A percentile compares a stretch with the other conserved stretches of the same genome.
phyloP scores from a whole-genome alignment of 2,329 filamentous ascomycete genomes.

The Corinectria fuckeliana region DNA sequence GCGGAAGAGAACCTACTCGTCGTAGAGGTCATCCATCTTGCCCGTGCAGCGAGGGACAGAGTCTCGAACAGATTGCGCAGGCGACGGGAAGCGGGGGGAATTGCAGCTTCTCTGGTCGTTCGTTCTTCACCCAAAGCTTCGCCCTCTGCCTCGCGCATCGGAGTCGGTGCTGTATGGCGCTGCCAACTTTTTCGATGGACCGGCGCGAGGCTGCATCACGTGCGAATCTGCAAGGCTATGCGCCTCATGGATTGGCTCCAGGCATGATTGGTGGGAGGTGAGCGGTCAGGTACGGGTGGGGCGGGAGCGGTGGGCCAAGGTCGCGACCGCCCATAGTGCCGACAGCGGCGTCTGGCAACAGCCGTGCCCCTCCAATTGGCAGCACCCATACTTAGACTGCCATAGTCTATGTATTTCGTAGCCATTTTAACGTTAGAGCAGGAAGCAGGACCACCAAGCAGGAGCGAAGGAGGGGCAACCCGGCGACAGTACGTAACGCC shows the following conservation, averaged over 20 bases:
- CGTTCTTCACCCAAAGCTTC: conserved; percentile 29
- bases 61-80: conserved; percentile 22
- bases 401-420: conserved; percentile 3
- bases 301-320: conserved; percentile 16
- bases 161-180: conserved; percentile 19
- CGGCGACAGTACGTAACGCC: conserved; percentile 15
- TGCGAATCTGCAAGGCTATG: conserved; percentile 27
- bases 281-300: conserved; percentile 32
- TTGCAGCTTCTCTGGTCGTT: conserved; percentile 31
- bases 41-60: conserved; percentile 19
- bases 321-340: conserved; percentile 35
- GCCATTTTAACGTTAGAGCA: conserved; percentile 2
- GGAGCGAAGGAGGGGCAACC: conserved; percentile 12
- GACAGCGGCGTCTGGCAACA: conserved; percentile 36
- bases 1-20: conserved; percentile 67
- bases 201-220: conserved; percentile 33
- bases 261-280: conserved; percentile 9
- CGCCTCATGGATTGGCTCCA: too few species aligned
- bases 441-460: too few species aligned
- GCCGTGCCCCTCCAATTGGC: conserved; percentile 37
- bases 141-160: conserved; percentile 29
- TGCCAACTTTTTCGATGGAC: conserved; percentile 39
- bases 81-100: conserved; percentile 26
- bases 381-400: neutral
- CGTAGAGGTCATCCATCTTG: conserved; percentile 93